Percentiles rank a stretch among this genome's conserved stretches.
phyloP scores from a whole-genome alignment of 495 filamentous ascomycete genomes.

The Penicillium daleae region DNA sequence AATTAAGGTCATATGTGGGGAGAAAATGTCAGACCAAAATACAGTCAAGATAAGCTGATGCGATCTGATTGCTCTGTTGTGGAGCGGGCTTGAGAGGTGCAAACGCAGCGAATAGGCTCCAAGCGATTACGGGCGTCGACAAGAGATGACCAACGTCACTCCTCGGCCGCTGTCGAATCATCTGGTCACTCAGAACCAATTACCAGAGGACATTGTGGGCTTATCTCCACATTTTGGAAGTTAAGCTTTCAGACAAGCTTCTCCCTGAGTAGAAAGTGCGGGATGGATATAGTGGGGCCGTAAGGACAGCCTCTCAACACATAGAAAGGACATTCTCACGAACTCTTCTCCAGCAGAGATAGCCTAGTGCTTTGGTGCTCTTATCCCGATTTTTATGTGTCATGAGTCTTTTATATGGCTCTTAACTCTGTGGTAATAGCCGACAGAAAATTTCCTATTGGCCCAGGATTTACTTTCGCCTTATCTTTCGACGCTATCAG shows the following conservation, averaged over 20 bases:
- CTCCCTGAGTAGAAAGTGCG: too few species aligned
- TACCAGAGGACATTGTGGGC: neutral
- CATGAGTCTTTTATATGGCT: neutral
- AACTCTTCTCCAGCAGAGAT: neutral
- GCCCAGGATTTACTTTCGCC: neutral
- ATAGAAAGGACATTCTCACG: neutral
- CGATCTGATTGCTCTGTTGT: neutral
- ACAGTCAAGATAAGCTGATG: neutral
- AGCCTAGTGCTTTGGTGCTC: neutral
- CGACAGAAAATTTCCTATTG: neutral
- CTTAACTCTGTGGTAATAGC: neutral
- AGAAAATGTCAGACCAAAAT: neutral
- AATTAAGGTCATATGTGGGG: neutral
- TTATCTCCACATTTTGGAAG: neutral
- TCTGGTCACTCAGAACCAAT: neutral
- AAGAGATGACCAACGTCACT: neutral
- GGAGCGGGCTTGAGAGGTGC: neutral
- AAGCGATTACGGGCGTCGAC: neutral
- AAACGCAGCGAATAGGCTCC: neutral
- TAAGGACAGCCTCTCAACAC: neutral
- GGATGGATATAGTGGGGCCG: neutral
- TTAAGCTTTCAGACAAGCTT: neutral
- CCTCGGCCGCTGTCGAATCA: neutral
- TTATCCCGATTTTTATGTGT: neutral
- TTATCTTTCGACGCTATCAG: neutral